Percentiles rank a stretch among this genome's conserved stretches.
These are phyloP conservation scores for Selenicereus undatus DNA, from an alignment of 148 eudicot species.

Conservation along the genomic window DNA sequence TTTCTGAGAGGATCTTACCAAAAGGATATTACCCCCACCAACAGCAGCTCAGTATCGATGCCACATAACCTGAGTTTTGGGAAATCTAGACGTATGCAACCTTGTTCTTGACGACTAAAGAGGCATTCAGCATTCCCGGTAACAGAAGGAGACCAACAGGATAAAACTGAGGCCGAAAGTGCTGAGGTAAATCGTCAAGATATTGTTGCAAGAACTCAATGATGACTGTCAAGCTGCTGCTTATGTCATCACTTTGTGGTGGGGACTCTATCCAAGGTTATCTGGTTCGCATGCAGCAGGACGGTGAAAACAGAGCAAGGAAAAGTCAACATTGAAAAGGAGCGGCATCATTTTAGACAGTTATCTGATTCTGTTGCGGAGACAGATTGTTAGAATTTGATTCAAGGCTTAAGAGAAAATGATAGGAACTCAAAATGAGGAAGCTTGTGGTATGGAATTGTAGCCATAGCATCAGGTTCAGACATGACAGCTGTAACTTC, in stretches of 20 bases:
- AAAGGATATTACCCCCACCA: constrained; percentile 5
- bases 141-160: too few species aligned
- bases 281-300: not conserved
- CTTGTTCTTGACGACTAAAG: not conserved
- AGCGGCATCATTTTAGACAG: not conserved
- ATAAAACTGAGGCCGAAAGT: not conserved
- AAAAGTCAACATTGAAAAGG: not conserved
- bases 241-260: not conserved
- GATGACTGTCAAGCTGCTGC: not conserved
- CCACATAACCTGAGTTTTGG: not conserved
- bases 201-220: not conserved
- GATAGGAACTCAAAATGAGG: too few species aligned
- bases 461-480: too few species aligned
- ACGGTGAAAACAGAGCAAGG: not conserved
- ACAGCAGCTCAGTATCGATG: not conserved
- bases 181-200: not conserved
- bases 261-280: not conserved
- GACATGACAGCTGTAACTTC: too few species aligned
- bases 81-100: not conserved
- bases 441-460: too few species aligned
- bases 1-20: constrained; percentile 36
- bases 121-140: not conserved
- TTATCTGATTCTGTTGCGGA: too few species aligned
- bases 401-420: too few species aligned
- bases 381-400: too few species aligned